Evolutionary conservation across 768 basidiomycete species (phyloP).

Genomic region (Termitomyces sp.): DNA sequence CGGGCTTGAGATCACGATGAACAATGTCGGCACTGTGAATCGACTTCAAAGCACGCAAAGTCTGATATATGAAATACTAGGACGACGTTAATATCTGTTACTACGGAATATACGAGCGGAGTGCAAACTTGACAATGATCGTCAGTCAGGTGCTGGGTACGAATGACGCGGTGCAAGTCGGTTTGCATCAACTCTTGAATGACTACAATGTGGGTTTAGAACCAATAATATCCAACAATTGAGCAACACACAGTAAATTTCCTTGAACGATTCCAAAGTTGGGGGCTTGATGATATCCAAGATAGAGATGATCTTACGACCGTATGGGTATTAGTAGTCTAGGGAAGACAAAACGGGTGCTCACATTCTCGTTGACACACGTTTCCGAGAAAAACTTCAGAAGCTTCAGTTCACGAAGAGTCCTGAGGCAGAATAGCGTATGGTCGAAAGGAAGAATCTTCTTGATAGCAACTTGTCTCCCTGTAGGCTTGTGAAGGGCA

Average conservation of each 20-base stretch:
- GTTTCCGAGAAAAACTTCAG: constrained; percentile 79
- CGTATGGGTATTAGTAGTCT: constrained; percentile 1
- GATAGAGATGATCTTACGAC: constrained; percentile 78
- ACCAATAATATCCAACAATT: neutral
- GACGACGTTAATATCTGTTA: neutral
- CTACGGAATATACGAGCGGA: neutral
- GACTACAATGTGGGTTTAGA: constrained; percentile 33
- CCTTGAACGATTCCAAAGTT: constrained; percentile 70
- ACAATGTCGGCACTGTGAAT: constrained; percentile 95
- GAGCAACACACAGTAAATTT: constrained; percentile 66
- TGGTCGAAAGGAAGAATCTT: constrained; percentile 95
- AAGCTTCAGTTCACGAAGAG: constrained; percentile 87
- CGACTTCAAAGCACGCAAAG: constrained; percentile 91
- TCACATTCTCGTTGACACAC: constrained; percentile 77
- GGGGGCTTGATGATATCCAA: constrained; percentile 85
- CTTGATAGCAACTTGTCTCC: constrained; percentile 90
- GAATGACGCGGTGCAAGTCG: constrained; percentile 86
- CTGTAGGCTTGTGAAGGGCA: constrained; percentile 77
- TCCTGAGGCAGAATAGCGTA: constrained; percentile 84
- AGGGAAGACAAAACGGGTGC: constrained; percentile 9
- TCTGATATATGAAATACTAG: constrained; percentile 92
- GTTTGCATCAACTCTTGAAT: constrained; percentile 90
- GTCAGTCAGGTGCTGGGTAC: constrained; percentile 85
- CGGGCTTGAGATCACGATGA: constrained; percentile 94
- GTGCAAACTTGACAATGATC: constrained; percentile 73